These are phyloP conservation scores for Nemania sp. DNA, from an alignment of 2,329 filamentous ascomycete genomes.

Conservation along the genomic window DNA sequence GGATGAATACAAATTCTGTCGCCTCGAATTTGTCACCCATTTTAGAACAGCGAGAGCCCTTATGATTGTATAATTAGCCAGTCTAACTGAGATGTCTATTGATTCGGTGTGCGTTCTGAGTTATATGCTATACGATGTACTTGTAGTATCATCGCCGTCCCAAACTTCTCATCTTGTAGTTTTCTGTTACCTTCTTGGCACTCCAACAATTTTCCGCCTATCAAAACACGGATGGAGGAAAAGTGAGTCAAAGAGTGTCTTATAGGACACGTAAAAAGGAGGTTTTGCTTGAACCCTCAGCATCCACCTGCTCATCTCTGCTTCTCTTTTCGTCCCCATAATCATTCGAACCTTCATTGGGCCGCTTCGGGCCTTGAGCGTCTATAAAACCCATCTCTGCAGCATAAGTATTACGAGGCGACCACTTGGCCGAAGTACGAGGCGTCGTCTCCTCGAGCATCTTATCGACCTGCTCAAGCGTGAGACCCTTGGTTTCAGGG, in stretches of 20 bases:
- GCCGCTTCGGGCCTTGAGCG: background rate
- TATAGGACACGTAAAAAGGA: no score
- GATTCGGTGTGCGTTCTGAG: background rate
- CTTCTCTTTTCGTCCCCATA: background rate
- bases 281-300: no score
- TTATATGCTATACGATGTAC: background rate
- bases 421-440: conserved; percentile 76
- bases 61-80: no score
- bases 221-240: background rate
- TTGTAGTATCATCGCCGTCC: background rate
- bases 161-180: background rate
- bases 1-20: no score
- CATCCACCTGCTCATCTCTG: background rate
- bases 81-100: background rate
- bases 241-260: background rate
- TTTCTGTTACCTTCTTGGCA: background rate
- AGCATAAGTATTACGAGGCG: conserved; percentile 71
- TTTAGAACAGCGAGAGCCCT: no score
- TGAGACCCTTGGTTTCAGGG: conserved; percentile 75
- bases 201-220: no score
- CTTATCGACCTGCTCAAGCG: conserved; percentile 79
- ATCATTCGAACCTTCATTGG: background rate
- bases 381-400: conserved; percentile 55
- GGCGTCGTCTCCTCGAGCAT: conserved; percentile 89
- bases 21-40: no score